These are phyloP conservation scores for Isoetes taiwanensis DNA, from an alignment of 75 land plant species.

Conservation along the genomic window DNA sequence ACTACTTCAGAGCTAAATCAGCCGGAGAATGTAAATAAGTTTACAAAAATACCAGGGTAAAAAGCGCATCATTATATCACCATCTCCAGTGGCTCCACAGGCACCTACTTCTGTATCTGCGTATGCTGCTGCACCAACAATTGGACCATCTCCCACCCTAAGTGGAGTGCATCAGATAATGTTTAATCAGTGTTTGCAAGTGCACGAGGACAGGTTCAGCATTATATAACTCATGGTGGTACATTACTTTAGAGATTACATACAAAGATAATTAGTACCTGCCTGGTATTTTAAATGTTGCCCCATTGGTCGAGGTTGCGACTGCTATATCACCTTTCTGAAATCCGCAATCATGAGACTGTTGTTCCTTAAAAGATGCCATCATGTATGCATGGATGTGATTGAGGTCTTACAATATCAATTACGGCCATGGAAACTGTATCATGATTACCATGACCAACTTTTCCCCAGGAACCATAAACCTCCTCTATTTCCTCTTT, in stretches of 20 bases:
- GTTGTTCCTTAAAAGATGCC: not conserved
- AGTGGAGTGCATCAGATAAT: not conserved
- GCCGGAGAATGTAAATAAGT: not conserved
- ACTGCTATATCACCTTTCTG: constrained; percentile 79
- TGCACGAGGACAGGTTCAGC: not conserved
- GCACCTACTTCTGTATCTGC: constrained; percentile 96
- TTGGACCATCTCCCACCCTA: constrained; percentile 99
- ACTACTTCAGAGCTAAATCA: not conserved
- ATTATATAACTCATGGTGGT: not conserved
- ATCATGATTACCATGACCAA: constrained; percentile 60
- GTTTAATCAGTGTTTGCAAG: not conserved
- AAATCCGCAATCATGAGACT: constrained; percentile 2
- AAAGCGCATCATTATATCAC: constrained; percentile 99
- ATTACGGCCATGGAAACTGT: constrained; percentile 98
- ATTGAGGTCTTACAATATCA: constrained; percentile 42
- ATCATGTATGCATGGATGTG: not conserved
- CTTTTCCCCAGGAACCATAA: not conserved
- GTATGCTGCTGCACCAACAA: constrained; percentile 87
- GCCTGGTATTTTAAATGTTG: constrained; percentile 85
- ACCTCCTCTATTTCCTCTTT: not conserved
- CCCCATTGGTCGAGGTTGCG: constrained; percentile 98
- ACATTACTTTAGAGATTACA: not conserved
- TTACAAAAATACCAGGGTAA: constrained; percentile 60
- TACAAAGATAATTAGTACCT: constrained; percentile 37
- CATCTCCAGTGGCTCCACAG: constrained; percentile 99